Conservation (phyloP, 1,284 basidiomycete genomes). For the Takashimella koratensis region DNA sequence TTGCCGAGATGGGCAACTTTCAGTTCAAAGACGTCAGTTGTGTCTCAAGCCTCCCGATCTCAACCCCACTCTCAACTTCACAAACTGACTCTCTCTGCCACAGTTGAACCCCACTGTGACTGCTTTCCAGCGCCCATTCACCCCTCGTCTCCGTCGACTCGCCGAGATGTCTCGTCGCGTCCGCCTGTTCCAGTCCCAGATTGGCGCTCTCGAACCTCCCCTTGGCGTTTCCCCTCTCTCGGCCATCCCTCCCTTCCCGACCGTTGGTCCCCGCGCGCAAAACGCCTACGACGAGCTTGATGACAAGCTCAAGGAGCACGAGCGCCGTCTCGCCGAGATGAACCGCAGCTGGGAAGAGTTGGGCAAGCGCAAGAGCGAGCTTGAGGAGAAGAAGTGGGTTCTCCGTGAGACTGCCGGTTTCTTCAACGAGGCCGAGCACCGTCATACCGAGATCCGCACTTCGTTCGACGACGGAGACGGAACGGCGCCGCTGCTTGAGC, state of each 20-base stretch:
- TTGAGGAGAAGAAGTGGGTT: constrained; percentile 90
- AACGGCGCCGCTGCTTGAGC: constrained; percentile 83
- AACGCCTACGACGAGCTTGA: constrained; percentile 93
- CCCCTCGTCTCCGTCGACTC: constrained; percentile 87
- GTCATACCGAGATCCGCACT: constrained; percentile 71
- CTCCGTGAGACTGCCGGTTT: constrained; percentile 94
- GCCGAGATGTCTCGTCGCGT: constrained; percentile 95
- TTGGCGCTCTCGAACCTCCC: constrained; percentile 65
- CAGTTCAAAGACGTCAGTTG: constrained; percentile 91
- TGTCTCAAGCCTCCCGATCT: background rate
- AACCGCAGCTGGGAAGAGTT: constrained; percentile 89
- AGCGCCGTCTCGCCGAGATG: constrained; percentile 83
- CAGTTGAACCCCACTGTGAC: constrained; percentile 93
- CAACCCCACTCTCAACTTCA: background rate
- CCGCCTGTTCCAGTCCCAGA: constrained; percentile 83
- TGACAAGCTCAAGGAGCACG: constrained; percentile 80
- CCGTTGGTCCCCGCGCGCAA: constrained; percentile 82
- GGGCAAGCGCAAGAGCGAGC: constrained; percentile 78
- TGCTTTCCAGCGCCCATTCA: constrained; percentile 97
- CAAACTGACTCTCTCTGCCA: constrained; percentile 1
- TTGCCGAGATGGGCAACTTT: constrained; percentile 91
- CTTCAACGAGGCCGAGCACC: constrained; percentile 84
- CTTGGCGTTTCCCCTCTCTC: constrained; percentile 76
- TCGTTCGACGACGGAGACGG: constrained; percentile 82
- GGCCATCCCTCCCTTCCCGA: constrained; percentile 75